Percentiles rank a stretch among this genome's conserved stretches.
These are phyloP conservation scores for Calamus simplicifolius DNA, from an alignment of 176 grass and related monocot genomes.

Conservation along the genomic window DNA sequence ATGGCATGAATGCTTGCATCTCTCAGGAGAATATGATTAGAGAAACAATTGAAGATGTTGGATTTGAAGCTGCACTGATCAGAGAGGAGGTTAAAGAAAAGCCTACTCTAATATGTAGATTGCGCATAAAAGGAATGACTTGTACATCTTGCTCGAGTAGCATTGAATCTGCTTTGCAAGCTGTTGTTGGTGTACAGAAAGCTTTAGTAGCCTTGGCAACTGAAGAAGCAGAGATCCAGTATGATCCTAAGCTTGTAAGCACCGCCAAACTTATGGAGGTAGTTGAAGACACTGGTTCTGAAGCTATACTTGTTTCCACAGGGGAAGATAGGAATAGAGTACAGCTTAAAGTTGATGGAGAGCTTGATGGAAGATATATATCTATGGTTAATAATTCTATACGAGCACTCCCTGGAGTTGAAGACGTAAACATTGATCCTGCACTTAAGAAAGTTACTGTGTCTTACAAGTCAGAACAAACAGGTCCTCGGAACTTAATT, in stretches of 20 bases:
- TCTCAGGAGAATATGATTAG: conserved; percentile 69
- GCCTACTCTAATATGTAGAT: conserved; percentile 53
- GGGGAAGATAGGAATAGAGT: conserved; percentile 78
- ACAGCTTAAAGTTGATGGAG: conserved; percentile 67
- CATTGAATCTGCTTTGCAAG: conserved; percentile 62
- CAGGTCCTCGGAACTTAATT: conserved; percentile 76
- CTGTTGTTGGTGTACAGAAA: conserved; percentile 61
- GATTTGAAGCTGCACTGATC: conserved; percentile 61
- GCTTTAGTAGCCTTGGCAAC: conserved; percentile 75
- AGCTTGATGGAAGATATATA: conserved; percentile 31
- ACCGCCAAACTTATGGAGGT: conserved; percentile 38
- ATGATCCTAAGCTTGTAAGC: conserved; percentile 47
- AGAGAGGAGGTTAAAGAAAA: conserved; percentile 72
- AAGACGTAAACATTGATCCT: conserved; percentile 42
- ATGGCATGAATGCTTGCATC: conserved; percentile 22
- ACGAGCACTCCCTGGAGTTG: conserved; percentile 70
- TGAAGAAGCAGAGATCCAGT: conserved; percentile 82
- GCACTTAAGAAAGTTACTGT: conserved; percentile 64
- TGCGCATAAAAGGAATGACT: conserved; percentile 92
- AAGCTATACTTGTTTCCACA: conserved; percentile 57
- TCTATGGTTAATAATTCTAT: conserved; percentile 59
- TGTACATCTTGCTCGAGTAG: conserved; percentile 72
- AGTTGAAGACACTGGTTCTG: conserved; percentile 70
- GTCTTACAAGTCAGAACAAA: conserved; percentile 78
- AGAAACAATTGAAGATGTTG: conserved; percentile 82